Evolutionary conservation across 495 filamentous ascomycete species (phyloP).

Genomic region (Tuber brumale): DNA sequence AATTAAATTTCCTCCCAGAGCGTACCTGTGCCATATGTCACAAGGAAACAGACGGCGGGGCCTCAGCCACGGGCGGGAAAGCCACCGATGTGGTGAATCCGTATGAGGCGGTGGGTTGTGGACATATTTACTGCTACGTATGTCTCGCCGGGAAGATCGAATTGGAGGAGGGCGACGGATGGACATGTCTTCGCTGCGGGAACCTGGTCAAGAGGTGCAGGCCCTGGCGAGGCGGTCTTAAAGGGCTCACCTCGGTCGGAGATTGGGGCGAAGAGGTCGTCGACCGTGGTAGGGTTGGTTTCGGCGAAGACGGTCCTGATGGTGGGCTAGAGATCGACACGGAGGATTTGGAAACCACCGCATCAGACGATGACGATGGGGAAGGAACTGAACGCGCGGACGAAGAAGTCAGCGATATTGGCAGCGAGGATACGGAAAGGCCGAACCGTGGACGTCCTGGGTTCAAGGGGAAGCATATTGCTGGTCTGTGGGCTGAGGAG

Average conservation of each 20-base stretch:
- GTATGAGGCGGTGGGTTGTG: conserved; percentile 85
- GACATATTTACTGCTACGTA: conserved; percentile 94
- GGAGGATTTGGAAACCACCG: conserved; percentile 10
- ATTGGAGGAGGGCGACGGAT: conserved; percentile 90
- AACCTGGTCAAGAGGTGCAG: conserved; percentile 79
- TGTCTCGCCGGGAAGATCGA: conserved; percentile 87
- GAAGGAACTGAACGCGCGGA: conserved; percentile 15
- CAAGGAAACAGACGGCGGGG: conserved; percentile 74
- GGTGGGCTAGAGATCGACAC: conserved; percentile 12
- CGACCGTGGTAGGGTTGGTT: conserved; percentile 25
- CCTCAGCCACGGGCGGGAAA: conserved; percentile 64
- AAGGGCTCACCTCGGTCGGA: conserved; percentile 28
- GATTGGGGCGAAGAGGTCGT: conserved; percentile 41
- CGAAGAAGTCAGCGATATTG: conserved; percentile 16
- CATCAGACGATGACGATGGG: conserved; percentile 19
- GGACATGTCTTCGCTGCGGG: conserved; percentile 88
- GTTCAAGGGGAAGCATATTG: conserved; percentile 9
- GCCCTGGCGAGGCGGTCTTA: conserved; percentile 71
- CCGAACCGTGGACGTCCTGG: conserved; percentile 11
- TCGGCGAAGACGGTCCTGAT: conserved; percentile 17
- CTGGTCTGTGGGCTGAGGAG: conserved; percentile 29
- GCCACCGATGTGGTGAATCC: conserved; percentile 95
- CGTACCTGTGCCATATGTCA: conserved; percentile 98
- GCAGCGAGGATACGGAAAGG: conserved; percentile 23
- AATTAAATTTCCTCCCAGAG: conserved; percentile 79